Evolutionary conservation across 208 protist species (phyloP), one percentile per base, ranked within the genome.

Genomic region (Trypanosoma cruzi): DNA sequence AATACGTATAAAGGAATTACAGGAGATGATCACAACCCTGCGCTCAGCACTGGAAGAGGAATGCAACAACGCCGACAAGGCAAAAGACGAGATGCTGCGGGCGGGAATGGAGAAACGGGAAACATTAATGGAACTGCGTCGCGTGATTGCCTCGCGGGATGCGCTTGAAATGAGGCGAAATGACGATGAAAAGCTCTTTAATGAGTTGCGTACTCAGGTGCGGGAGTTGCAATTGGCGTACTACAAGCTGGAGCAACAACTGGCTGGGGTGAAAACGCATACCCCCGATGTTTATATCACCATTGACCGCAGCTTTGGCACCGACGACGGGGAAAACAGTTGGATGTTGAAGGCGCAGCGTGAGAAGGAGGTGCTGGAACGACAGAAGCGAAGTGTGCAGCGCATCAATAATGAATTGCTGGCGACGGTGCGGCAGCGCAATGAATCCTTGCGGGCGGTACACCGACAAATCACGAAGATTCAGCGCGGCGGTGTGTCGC

Each of bases 21-120:
- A 93, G 59, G 68, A 77, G 1, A 79, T 86, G 55, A 75, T 90
- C 48, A 63, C 63, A 10, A 88, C 85, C 29, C 74, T 94, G 24
- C 84, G 83, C 20, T 44, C 66, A 32, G 77, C 85, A 0, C 64
- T 90, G 13, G 81, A 83, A 29, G 88, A 93, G 67, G 88, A 90
- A 56, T 80, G 74, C 26, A 55, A 59, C 24, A 84, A 68, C 70
- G 74, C 85, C 8, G 88, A 90, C 58, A 16, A 56, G 22, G 84
- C 81, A 58, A 77, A 78, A 7, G 62, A 78, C 26, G 73, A 66
- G 22, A 76, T 77, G 32, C 75, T 82, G 53, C 61, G 72, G 0
- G 72, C 79, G 11, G 77, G 82, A 36, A 76, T 73, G n/a, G 55
- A 16, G 16, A 78, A 75, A 34, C 71, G 75, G n/a, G 71, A 71